Percentiles rank a stretch among this genome's conserved stretches.
phyloP scores from a whole-genome alignment of 805 yeast species.

The Schwanniomyces vanrijiae region DNA sequence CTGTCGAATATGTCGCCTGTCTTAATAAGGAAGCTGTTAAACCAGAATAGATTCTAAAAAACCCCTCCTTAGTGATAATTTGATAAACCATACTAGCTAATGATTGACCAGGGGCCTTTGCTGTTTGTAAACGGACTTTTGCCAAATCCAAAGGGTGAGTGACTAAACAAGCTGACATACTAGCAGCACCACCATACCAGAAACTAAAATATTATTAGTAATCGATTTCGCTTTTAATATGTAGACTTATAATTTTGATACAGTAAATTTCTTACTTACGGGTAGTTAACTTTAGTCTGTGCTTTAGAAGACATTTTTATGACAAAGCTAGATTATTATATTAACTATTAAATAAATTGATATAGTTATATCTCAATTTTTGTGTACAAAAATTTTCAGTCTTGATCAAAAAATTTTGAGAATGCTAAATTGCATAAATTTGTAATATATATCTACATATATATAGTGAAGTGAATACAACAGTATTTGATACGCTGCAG shows the following conservation, averaged over 20 bases:
- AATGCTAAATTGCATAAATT: background rate
- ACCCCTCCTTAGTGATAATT: conserved; percentile 64
- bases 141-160: conserved; percentile 88
- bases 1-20: conserved; percentile 86
- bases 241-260: too few species aligned
- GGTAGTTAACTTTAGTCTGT: conserved; percentile 7
- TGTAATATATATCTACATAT: background rate
- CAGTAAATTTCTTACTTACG: too few species aligned
- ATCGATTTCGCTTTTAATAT: too few species aligned
- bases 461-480: too few species aligned
- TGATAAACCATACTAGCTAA: conserved; percentile 60
- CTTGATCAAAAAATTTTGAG: background rate
- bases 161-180: conserved; percentile 62
- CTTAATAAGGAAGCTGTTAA: conserved; percentile 78
- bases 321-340: background rate
- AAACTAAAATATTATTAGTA: conserved; percentile 29
- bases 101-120: conserved; percentile 62
- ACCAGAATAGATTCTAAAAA: conserved; percentile 75
- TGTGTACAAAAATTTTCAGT: background rate
- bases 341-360: background rate
- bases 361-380: background rate
- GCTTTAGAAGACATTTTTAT: conserved; percentile 1
- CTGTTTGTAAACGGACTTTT: conserved; percentile 83
- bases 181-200: conserved; percentile 71
- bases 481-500: background rate